phyloP scores from a whole-genome alignment of 306 rosid genomes.

The Delonix regia region DNA sequence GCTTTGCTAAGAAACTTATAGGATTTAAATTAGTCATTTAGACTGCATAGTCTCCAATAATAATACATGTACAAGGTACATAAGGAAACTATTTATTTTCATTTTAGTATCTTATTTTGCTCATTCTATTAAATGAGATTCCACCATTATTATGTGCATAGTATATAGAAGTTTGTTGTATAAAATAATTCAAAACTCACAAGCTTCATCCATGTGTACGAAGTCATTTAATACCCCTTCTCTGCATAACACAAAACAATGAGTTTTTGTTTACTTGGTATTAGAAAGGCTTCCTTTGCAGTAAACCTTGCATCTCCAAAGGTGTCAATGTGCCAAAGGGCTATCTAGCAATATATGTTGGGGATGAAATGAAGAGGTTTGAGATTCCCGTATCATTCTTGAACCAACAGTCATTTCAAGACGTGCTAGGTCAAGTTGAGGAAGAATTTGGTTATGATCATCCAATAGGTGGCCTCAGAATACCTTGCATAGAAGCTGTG shows the following conservation, averaged over 20 bases:
- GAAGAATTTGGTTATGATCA: slow-evolving; percentile 56
- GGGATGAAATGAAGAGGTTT: slow-evolving; percentile 48
- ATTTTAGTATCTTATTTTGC: no score
- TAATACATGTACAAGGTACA: no score
- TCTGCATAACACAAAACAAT: slow-evolving; percentile 2
- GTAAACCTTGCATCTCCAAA: slow-evolving; percentile 23
- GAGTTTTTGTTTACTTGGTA: slow-evolving; percentile 38
- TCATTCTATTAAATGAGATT: no score
- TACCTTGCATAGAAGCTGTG: slow-evolving; percentile 45
- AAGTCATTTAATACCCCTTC: neutral
- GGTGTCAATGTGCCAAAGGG: slow-evolving; percentile 50
- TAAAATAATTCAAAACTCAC: neutral
- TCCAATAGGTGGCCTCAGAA: slow-evolving; percentile 54
- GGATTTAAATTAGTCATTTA: no score
- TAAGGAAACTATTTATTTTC: no score
- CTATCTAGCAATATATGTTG: slow-evolving; percentile 49
- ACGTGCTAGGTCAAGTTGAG: slow-evolving; percentile 34
- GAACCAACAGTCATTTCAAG: slow-evolving; percentile 41
- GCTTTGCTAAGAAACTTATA: no score
- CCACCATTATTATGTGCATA: no score
- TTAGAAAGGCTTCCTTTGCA: slow-evolving; percentile 6
- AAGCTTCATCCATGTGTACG: neutral
- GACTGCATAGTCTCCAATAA: no score
- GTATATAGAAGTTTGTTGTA: slow-evolving; percentile 44
- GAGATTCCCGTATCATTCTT: slow-evolving; percentile 46